Evolutionary conservation across 208 protist species (phyloP), one percentile per base, ranked within the genome.

Genomic region (Angomonas ambiguus): DNA sequence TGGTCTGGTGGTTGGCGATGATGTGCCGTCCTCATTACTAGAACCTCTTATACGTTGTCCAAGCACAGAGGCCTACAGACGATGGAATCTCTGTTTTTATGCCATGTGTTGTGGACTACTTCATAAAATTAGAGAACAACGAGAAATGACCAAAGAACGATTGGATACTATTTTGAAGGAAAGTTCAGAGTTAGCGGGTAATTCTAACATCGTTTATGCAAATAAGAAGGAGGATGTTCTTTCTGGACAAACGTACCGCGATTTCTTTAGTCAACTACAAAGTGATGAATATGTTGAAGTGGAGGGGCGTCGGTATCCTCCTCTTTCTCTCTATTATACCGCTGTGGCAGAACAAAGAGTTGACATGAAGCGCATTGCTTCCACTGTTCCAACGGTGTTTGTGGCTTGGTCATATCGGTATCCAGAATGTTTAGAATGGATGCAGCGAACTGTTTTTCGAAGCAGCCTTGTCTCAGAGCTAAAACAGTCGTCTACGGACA

Each of bases 21-120:
- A 57, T n/a, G 60, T 96, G 22, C 90, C 90, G 1, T 63, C 74
- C 58, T 22, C 80, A 8, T 31, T 88, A 57, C 42, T 96, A 28
- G 51, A 80, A 18, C 85, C 90, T 35, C 76, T 96, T n/a, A 65
- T 76, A 16, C 69, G 76, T 55, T 83, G 62, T 31, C 31, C 58
- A 13, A 80, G 81, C 42, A 79, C 76, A 13, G 69, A 65, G 24
- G 78, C 75, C 30, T 85, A 80, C 56, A 57, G 77, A 30, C 64
- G 62, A 24, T 96, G 90, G 87, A 68, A 84, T 53, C 69, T 63
- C 27, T 76, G 81, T 30, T 80, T 72, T 58, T 87, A 67, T 51
- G 90, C 90, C 22, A 91, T 93, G 77, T 73, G 67, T 32, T 88
- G 79, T 70, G 90, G 90, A 20, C 67, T 93, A 27, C 62, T 93